phyloP scores from a whole-genome alignment of 192 early-diverging fungal genomes.

The Backusella australiensis region DNA sequence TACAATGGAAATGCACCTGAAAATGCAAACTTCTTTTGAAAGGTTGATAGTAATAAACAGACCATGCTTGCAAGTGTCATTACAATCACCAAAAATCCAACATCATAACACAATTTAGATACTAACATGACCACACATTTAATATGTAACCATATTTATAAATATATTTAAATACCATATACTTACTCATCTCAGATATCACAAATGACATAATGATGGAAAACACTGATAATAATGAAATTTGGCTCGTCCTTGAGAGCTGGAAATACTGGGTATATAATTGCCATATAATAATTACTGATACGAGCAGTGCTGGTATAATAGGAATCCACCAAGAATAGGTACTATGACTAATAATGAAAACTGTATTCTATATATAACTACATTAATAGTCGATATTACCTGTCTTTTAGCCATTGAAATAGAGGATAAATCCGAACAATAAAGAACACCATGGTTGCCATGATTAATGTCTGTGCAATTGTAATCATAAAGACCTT shows the following conservation, averaged over 20 bases:
- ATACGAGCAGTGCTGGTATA: slow-evolving; percentile 3
- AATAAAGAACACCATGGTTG: slow-evolving; percentile 1
- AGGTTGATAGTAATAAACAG: slow-evolving; percentile 16
- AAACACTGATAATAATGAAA: slow-evolving; percentile 15
- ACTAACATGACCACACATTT: slow-evolving; percentile 12
- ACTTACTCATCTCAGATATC: slow-evolving; percentile 23
- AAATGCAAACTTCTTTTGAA: slow-evolving; percentile 22
- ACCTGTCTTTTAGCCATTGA: slow-evolving; percentile 26
- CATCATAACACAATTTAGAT: slow-evolving; percentile 23
- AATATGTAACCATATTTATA: neutral
- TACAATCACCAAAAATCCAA: slow-evolving; percentile 18
- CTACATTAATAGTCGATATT: neutral
- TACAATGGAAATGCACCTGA: slow-evolving; percentile 25
- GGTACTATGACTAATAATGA: neutral
- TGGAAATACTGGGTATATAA: slow-evolving; percentile 20
- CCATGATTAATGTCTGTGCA: slow-evolving; percentile 8
- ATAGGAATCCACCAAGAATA: slow-evolving; percentile 29
- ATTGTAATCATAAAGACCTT: slow-evolving; percentile 11
- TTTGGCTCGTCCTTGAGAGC: neutral
- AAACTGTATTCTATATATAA: neutral
- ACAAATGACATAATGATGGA: slow-evolving; percentile 18
- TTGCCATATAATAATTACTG: slow-evolving; percentile 20
- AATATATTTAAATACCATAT: neutral
- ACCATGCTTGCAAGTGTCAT: slow-evolving; percentile 16
- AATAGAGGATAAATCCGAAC: slow-evolving; percentile 8